phyloP scores from a whole-genome alignment of 345 rosid species.

The Leavenworthia alabamica region DNA sequence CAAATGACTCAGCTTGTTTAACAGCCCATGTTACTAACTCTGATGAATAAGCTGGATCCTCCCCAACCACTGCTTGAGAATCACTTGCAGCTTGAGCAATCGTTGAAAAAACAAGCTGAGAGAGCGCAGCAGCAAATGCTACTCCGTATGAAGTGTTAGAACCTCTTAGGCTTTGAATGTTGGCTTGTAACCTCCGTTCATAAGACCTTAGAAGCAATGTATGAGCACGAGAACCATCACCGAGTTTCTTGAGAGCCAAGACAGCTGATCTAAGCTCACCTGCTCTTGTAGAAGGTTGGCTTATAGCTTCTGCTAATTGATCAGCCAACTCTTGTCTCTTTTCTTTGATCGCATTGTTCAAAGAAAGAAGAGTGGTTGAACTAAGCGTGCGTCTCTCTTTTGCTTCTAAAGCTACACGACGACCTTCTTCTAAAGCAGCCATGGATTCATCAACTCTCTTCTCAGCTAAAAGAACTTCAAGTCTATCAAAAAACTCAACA shows the following conservation, averaged over 20 bases:
- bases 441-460: constrained; percentile 73
- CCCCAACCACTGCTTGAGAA: constrained; percentile 64
- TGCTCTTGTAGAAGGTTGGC: constrained; percentile 62
- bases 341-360: constrained; percentile 48
- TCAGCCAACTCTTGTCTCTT: constrained; percentile 66
- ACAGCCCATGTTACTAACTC: constrained; percentile 98
- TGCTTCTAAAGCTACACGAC: constrained; percentile 43
- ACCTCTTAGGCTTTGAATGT: constrained; percentile 46
- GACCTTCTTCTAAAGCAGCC: constrained; percentile 71
- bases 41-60: constrained; percentile 74
- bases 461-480: constrained; percentile 82
- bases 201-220: constrained; percentile 64
- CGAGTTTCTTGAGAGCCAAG: constrained; percentile 63
- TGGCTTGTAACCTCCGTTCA: constrained; percentile 47
- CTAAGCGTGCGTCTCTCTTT: constrained; percentile 35
- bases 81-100: constrained; percentile 81
- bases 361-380: constrained; percentile 30
- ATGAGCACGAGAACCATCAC: constrained; percentile 81
- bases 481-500: constrained; percentile 49
- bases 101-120: constrained; percentile 72
- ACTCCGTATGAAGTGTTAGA: constrained; percentile 48
- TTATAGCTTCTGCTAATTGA: constrained; percentile 57
- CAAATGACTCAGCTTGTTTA: constrained; percentile 57
- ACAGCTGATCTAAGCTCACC: constrained; percentile 66
- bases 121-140: constrained; percentile 52